Conservation (phyloP, 2,329 filamentous ascomycete genomes). For the Seiridium cupressi region DNA sequence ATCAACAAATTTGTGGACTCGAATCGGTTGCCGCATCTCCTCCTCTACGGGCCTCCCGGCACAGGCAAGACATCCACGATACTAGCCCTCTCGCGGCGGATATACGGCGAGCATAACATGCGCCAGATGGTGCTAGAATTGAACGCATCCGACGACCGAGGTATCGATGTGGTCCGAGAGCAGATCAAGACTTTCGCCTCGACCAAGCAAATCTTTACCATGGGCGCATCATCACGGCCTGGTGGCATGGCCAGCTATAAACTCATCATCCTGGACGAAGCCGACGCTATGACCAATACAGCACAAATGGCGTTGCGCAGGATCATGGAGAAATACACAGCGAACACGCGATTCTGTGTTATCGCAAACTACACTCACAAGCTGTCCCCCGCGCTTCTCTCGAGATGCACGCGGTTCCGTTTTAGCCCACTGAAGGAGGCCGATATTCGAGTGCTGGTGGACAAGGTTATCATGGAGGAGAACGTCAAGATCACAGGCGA, state of each 20-base stretch:
- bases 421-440: slow-evolving; percentile 90
- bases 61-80: slow-evolving; percentile 98
- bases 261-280: slow-evolving; percentile 95
- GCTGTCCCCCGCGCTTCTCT: slow-evolving; percentile 86
- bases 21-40: slow-evolving; percentile 90
- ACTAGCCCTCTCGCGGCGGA: slow-evolving; percentile 85
- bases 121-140: slow-evolving; percentile 98
- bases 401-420: slow-evolving; percentile 88
- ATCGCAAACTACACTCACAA: slow-evolving; percentile 99
- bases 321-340: slow-evolving; percentile 99
- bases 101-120: slow-evolving; percentile 90
- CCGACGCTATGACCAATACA: slow-evolving; percentile 99
- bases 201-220: slow-evolving; percentile 91
- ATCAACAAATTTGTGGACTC: slow-evolving; percentile 97
- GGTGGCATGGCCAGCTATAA: slow-evolving; percentile 75
- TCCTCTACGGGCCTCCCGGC: slow-evolving; percentile 93
- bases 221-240: slow-evolving; percentile 49
- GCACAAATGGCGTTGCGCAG: slow-evolving; percentile 95
- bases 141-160: slow-evolving; percentile 94
- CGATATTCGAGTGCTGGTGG: slow-evolving; percentile 82
- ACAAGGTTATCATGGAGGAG: slow-evolving; percentile 87
- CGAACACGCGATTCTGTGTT: slow-evolving; percentile 95
- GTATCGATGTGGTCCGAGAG: slow-evolving; percentile 96
- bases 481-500: slow-evolving; percentile 77
- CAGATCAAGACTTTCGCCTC: slow-evolving; percentile 99